Conservation (phyloP, 257 asterid species). For the Solanum piurae region DNA sequence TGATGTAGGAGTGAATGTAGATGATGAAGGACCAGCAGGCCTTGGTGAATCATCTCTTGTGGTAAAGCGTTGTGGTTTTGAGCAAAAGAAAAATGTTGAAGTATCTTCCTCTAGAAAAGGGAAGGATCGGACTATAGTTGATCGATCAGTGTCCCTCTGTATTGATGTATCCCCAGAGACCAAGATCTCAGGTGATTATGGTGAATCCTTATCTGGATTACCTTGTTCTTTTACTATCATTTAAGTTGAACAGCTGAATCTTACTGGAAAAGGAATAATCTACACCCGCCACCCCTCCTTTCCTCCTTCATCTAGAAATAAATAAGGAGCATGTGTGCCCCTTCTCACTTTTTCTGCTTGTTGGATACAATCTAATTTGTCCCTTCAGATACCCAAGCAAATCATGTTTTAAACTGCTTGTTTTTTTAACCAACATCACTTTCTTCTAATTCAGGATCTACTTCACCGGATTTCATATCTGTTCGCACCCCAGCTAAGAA, state of each 20-base stretch:
- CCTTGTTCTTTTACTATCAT: not conserved
- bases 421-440: not conserved
- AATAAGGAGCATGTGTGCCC: not conserved
- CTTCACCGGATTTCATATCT: slow-evolving; percentile 24
- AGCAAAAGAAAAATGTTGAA: slow-evolving; percentile 13
- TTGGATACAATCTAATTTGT: not conserved
- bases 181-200: slow-evolving; percentile 35
- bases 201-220: slow-evolving; percentile 4
- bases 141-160: slow-evolving; percentile 19
- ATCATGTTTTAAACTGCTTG: not conserved
- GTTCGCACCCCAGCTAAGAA: slow-evolving; percentile 64
- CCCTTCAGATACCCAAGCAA: not conserved
- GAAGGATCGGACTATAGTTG: slow-evolving; percentile 14
- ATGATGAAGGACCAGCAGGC: slow-evolving; percentile 15
- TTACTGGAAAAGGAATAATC: not conserved
- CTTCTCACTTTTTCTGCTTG: not conserved
- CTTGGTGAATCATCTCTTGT: slow-evolving; percentile 14
- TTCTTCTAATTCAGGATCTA: slow-evolving; percentile 10
- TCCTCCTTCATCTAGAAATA: not conserved
- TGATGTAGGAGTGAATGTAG: not conserved
- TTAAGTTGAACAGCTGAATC: not conserved
- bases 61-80: slow-evolving; percentile 8
- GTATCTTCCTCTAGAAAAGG: slow-evolving; percentile 15
- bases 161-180: slow-evolving; percentile 28
- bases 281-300: not conserved